phyloP scores from a whole-genome alignment of 106 monocot genomes.

The Ottelia alismoides region DNA sequence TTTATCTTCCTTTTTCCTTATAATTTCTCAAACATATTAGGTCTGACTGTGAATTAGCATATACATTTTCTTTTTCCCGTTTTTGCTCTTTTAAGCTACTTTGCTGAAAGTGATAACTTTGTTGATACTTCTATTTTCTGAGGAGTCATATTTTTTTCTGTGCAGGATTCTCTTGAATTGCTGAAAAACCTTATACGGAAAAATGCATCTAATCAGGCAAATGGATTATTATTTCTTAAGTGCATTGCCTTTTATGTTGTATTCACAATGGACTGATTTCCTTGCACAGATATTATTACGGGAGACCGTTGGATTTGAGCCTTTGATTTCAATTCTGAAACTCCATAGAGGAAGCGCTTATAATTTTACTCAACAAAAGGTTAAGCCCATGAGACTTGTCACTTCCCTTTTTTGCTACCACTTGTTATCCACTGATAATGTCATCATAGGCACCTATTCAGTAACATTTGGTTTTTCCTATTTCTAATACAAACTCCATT shows the following conservation, averaged over 20 bases:
- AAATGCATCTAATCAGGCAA: slow-evolving; percentile 87
- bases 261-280: background rate
- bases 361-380: slow-evolving; percentile 99
- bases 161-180: slow-evolving; percentile 93
- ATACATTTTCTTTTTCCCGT: background rate
- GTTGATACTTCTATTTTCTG: background rate
- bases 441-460: no score
- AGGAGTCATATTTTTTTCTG: background rate
- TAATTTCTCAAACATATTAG: no score
- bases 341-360: slow-evolving; percentile 91
- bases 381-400: slow-evolving; percentile 13
- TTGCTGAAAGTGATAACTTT: background rate
- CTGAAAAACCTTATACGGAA: slow-evolving; percentile 86
- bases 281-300: slow-evolving; percentile 48
- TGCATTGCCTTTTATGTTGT: no score
- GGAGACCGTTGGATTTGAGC: slow-evolving; percentile 90
- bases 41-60: no score
- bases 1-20: no score
- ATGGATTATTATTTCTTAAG: no score
- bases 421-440: no score
- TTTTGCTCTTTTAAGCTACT: background rate
- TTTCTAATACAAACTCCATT: slow-evolving; percentile 16
- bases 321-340: slow-evolving; percentile 72
- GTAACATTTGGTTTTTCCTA: background rate
- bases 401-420: no score